Evolutionary conservation across 805 yeast species (phyloP).

Genomic region (Zygosaccharomyces bailii): DNA sequence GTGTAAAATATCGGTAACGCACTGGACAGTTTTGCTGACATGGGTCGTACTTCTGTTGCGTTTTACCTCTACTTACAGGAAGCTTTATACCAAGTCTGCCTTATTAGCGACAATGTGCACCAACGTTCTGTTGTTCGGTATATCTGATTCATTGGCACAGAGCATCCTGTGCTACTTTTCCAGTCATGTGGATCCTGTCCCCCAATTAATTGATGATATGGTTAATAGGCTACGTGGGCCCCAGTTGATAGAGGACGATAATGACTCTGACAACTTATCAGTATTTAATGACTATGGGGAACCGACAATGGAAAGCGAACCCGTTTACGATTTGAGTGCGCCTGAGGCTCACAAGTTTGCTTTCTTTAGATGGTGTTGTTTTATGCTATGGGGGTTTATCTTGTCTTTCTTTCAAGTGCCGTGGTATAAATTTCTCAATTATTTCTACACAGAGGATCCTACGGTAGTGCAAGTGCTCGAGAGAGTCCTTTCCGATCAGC

Average conservation of each 20-base stretch:
- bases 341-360: slow-evolving; percentile 42
- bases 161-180: slow-evolving; percentile 45
- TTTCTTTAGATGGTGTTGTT: slow-evolving; percentile 69
- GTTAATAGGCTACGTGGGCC: slow-evolving; percentile 10
- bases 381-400: slow-evolving; percentile 82
- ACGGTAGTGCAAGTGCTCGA: slow-evolving; percentile 80
- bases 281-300: slow-evolving; percentile 32
- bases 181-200: slow-evolving; percentile 22
- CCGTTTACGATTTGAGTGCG: slow-evolving; percentile 9
- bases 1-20: slow-evolving; percentile 52
- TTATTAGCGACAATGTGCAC: slow-evolving; percentile 77
- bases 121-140: slow-evolving; percentile 76
- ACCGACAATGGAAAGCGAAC: slow-evolving; percentile 7
- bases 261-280: slow-evolving; percentile 25
- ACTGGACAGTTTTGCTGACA: slow-evolving; percentile 48
- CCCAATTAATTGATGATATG: slow-evolving; percentile 19
- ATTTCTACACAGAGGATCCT: slow-evolving; percentile 74
- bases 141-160: slow-evolving; percentile 91
- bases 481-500: slow-evolving; percentile 85
- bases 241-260: slow-evolving; percentile 7
- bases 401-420: slow-evolving; percentile 80
- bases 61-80: slow-evolving; percentile 56
- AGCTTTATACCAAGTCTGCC: slow-evolving; percentile 59
- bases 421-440: slow-evolving; percentile 83
- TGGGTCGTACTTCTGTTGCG: slow-evolving; percentile 50